Percentiles rank a stretch among this genome's conserved stretches.
Evolutionary conservation across 129 eudicot genomes (phyloP).

Genomic region (Artemisia argyi): DNA sequence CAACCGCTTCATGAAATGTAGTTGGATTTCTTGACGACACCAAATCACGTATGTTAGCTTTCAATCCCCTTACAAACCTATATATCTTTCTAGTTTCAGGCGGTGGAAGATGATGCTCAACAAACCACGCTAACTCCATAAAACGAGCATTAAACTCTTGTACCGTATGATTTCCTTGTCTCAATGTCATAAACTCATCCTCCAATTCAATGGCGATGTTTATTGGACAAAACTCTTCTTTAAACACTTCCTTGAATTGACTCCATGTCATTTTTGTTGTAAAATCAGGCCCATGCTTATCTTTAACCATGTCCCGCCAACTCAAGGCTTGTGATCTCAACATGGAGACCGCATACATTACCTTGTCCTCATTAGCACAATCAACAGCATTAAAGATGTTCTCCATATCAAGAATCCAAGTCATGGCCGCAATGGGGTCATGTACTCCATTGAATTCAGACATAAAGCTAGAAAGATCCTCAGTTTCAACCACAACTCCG

Average conservation of each 20-base stretch:
- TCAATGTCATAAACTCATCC: background rate
- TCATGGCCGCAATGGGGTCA: constrained; percentile 2
- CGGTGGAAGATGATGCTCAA: background rate
- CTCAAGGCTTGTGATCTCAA: background rate
- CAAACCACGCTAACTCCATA: constrained; percentile 4
- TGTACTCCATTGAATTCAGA: background rate
- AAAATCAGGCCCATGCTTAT: background rate
- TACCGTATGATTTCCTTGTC: background rate
- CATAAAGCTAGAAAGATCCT: no score
- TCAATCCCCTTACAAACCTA: background rate
- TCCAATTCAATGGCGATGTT: background rate
- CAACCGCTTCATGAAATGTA: background rate
- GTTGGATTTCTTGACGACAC: background rate
- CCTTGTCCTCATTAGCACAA: background rate
- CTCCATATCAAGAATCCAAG: background rate
- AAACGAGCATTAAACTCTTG: background rate
- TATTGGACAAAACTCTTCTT: constrained; percentile 1
- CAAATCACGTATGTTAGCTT: background rate
- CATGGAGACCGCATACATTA: background rate
- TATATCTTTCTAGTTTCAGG: background rate
- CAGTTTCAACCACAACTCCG: no score
- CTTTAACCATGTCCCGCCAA: background rate
- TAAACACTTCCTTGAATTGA: constrained; percentile 1
- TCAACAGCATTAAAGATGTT: background rate
- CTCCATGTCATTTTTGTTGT: background rate